Percentiles rank a stretch among this genome's conserved stretches.
Conservation (phyloP, 2,329 filamentous ascomycete species). For the Knoxdaviesia proteae region DNA sequence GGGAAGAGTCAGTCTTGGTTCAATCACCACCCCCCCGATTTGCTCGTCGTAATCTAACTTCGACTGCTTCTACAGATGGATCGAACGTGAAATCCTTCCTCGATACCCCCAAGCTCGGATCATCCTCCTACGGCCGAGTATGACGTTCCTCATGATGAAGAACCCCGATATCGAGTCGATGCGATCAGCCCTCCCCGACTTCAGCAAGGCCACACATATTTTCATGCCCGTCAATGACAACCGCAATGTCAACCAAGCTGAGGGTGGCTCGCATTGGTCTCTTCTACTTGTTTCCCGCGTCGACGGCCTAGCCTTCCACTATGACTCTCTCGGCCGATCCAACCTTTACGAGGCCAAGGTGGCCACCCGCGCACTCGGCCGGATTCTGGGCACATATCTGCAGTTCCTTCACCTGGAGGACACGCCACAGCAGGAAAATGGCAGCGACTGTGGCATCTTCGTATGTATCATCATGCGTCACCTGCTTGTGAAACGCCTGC, state of each 20-base stretch:
- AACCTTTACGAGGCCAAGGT: constrained; percentile 57
- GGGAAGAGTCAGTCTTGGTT: constrained; percentile 56
- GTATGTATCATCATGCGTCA: constrained; percentile 92
- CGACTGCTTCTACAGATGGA: constrained; percentile 30
- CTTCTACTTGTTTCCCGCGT: constrained; percentile 73
- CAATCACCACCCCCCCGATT: background rate
- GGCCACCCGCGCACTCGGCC: constrained; percentile 47
- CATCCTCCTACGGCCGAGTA: constrained; percentile 73
- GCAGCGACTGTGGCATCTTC: constrained; percentile 85
- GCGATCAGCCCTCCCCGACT: constrained; percentile 57
- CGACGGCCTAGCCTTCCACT: constrained; percentile 87
- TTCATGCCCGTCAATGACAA: constrained; percentile 93
- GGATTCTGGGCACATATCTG: constrained; percentile 44
- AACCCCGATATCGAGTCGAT: constrained; percentile 35
- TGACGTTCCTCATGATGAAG: constrained; percentile 81
- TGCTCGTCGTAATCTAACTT: background rate
- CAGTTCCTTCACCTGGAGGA: constrained; percentile 69
- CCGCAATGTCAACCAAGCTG: constrained; percentile 51
- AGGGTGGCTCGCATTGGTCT: constrained; percentile 89
- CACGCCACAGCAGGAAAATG: constrained; percentile 77
- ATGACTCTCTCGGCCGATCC: constrained; percentile 62
- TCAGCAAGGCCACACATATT: constrained; percentile 65
- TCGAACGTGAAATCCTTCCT: constrained; percentile 72
- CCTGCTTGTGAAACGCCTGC: constrained; percentile 63
- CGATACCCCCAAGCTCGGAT: constrained; percentile 71